phyloP scores from a whole-genome alignment of 1,284 basidiomycete genomes.

The Leccinum angustisporum region DNA sequence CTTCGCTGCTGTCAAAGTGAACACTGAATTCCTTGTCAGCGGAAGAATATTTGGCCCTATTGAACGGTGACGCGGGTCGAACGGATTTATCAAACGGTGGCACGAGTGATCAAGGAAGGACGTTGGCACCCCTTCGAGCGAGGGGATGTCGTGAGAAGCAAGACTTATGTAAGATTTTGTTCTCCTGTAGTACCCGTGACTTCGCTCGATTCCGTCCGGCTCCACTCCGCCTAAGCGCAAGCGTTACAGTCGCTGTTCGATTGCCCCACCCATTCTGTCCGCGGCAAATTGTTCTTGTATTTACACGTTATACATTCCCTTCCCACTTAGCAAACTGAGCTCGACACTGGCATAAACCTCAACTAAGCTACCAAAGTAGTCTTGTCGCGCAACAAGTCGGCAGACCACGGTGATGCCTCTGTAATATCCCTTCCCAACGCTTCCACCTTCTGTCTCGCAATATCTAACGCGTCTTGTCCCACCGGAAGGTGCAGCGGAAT shows the following conservation, averaged over 20 bases:
- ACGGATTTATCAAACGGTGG: constrained; percentile 18
- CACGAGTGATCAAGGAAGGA: constrained; percentile 21
- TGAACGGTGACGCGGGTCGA: constrained; percentile 26
- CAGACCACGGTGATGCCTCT: constrained; percentile 9
- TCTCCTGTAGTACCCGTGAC: no score
- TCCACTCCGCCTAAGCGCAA: no score
- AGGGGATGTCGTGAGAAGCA: no score
- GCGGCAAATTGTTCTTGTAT: no score
- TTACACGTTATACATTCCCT: no score
- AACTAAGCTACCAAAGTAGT: neutral
- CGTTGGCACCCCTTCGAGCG: constrained; percentile 9
- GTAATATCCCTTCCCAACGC: neutral
- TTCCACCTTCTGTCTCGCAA: neutral
- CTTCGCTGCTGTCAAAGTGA: constrained; percentile 20
- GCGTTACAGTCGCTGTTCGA: no score
- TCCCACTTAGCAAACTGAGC: no score
- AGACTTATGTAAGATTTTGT: no score
- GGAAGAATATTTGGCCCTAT: constrained; percentile 8
- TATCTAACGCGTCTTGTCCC: constrained; percentile 10
- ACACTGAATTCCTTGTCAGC: constrained; percentile 32
- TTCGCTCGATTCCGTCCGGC: no score
- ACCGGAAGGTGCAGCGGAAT: constrained; percentile 9
- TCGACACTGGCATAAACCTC: neutral
- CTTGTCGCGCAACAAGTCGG: constrained; percentile 5
- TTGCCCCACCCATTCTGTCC: no score